Evolutionary conservation across 208 protist species (phyloP), one percentile per base, ranked within the genome.

Genomic region (Angomonas ambiguus): DNA sequence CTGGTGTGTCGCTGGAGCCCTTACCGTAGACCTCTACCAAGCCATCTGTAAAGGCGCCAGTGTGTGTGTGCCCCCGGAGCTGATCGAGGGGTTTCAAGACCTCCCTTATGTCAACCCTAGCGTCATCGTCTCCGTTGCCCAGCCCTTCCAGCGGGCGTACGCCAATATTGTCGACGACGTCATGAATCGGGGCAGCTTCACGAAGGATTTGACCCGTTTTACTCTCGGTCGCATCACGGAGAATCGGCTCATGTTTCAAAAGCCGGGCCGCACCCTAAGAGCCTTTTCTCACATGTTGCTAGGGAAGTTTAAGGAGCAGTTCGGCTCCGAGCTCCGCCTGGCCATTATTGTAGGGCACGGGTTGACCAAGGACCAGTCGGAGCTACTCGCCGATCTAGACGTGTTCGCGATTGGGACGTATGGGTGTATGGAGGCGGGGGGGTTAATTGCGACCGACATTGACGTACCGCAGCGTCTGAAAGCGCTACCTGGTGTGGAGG

Each of bases 391-490:
- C 24, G 91, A 96, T 58, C 67, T 96, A 51, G 91, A 96, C 74
- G 84, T 96, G 42, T 96, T 96, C 63, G 80, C 88, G 4, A 83
- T 96, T 31, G 85, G 83, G 65, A 96, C 91, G 22, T 96, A 96
- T 72, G 91, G 91, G 49, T 93, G 80, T 66, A 72, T 96, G 55
- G 91, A 96, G 71, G 91, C 87, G 24, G 91, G 91, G 51, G 91
- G 91, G 35, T 53, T 96, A 16, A 77, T 96, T 27, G 87, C 91
- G 35, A 96, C 86, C 16, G 91, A 96, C 61, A 77, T 96, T 63
- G 91, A 96, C 61, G 91, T 96, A 49, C 91, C 91, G 28, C 80
- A 87, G 62, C 87, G 87, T n/a, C 73, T 96, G 18, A 96, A 90
- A 66, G 85, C 85, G 0, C 77, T 96, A 24, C 91, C 91, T 57